Evolutionary conservation across 257 asterid genomes (phyloP).

Genomic region (Penstemon eatonii): DNA sequence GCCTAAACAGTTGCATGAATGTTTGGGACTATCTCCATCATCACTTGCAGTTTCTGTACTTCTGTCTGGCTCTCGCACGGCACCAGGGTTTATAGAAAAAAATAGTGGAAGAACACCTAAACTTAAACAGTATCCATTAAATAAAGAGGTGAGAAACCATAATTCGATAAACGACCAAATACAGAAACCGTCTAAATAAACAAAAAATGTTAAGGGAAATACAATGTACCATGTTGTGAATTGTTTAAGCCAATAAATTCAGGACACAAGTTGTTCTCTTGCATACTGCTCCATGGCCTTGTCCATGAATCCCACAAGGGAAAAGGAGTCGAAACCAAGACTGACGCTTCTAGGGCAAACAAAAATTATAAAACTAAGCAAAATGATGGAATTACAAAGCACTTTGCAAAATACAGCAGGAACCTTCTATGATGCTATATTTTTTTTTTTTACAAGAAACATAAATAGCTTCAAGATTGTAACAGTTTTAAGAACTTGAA

Average conservation of each 20-base stretch:
- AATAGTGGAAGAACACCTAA: slow-evolving; percentile 52
- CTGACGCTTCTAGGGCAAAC: slow-evolving; percentile 37
- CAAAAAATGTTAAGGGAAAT: neutral
- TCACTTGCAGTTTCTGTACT: slow-evolving; percentile 40
- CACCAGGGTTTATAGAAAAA: slow-evolving; percentile 37
- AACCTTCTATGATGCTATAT: neutral
- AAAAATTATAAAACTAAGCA: neutral
- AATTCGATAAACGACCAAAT: neutral
- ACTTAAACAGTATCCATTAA: slow-evolving; percentile 27
- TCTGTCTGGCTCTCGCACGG: slow-evolving; percentile 35
- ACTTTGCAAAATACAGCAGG: neutral
- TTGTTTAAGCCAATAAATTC: slow-evolving; percentile 28
- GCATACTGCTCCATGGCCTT: slow-evolving; percentile 47
- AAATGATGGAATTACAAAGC: neutral
- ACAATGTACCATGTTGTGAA: slow-evolving; percentile 50
- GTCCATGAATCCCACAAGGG: slow-evolving; percentile 36
- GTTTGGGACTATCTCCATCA: slow-evolving; percentile 40
- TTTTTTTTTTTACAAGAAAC: neutral
- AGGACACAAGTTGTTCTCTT: slow-evolving; percentile 28
- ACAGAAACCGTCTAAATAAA: neutral
- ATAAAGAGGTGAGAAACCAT: slow-evolving; percentile 8
- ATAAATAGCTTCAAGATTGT: neutral
- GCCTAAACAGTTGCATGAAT: slow-evolving; percentile 70
- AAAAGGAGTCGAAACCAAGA: slow-evolving; percentile 40
- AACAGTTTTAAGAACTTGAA: neutral